Evolutionary conservation across 768 basidiomycete genomes (phyloP), one percentile per base, ranked within the genome.

Genomic region (Gymnopilus junonius): DNA sequence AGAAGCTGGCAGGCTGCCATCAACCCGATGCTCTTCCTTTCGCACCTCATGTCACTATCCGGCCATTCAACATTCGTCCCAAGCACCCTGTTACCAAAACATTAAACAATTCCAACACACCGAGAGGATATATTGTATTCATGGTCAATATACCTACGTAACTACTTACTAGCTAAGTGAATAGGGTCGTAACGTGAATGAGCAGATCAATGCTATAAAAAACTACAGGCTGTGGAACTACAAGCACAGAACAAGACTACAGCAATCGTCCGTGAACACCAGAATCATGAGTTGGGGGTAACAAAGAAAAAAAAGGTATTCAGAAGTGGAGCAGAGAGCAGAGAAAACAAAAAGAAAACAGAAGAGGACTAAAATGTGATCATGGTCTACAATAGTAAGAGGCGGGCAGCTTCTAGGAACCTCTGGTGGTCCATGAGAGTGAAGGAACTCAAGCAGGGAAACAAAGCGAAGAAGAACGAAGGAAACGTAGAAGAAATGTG

Each of bases 121-220:
- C 34, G 23, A 27, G 14, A 39, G 15, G 39, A 40, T 29, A 55
- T 37, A 62, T 55, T 55, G 58, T 60, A 64, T 64, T 60, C 58
- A n/a, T n/a, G n/a, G n/a, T n/a, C n/a, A 61, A 48, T 60, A 53
- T 55, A 40, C 37, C 48, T 55, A 55, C 25, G 21, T 40, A 55
- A 58, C 62, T 63, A 63, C 57, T 53, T 53, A 62, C 56, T 65
- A 62, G 48, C 6, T 40, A 27, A 32, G n/a, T 55, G 61, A 45
- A 43, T 31, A 39, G 55, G 21, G 31, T 29, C 48, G 17, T 51
- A 20, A 51, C 29, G 29, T 32, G 48, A 50, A 50, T 32, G 8
- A 55, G 37, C 54, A 55, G 37, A 27, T 39, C 12, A 40, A 51
- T 29, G 34, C 21, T 35, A 17, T n/a, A n/a, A n/a, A 15, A 45